phyloP scores from a whole-genome alignment of 179 eudicot genomes.

The Spergularia azorica region DNA sequence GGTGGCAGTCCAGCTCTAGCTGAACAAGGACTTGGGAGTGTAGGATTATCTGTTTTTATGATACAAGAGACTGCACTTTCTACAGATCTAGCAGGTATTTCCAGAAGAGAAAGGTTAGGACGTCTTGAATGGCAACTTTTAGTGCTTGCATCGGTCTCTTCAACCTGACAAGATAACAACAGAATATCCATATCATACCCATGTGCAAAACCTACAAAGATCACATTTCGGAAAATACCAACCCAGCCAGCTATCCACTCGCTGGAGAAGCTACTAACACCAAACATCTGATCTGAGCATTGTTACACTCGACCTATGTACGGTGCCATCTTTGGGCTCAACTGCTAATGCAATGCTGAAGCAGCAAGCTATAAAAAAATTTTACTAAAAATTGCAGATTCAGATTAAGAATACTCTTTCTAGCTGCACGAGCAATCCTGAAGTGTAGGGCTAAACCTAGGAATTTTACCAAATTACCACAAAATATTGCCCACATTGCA shows the following conservation, averaged over 20 bases:
- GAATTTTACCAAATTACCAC: conserved; percentile 3
- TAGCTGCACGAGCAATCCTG: neutral
- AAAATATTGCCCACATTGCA: neutral
- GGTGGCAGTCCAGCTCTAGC: conserved; percentile 37
- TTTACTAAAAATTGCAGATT: neutral
- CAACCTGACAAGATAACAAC: conserved; percentile 23
- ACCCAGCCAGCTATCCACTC: neutral
- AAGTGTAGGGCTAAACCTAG: neutral
- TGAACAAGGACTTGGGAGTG: conserved; percentile 32
- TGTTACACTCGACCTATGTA: neutral
- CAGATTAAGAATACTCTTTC: neutral
- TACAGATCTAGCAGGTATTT: conserved; percentile 33
- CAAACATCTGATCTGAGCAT: conserved; percentile 3
- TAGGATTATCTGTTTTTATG: conserved; percentile 25
- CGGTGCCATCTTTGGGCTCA: neutral
- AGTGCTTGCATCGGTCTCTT: conserved; percentile 20
- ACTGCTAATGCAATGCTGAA: neutral
- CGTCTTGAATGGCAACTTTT: conserved; percentile 35
- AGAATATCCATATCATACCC: neutral
- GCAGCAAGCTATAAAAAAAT: neutral
- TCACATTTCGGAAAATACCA: neutral
- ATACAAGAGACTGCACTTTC: conserved; percentile 26
- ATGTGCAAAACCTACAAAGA: neutral
- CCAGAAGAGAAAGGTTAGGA: conserved; percentile 34
- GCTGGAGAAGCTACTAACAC: neutral